Base-by-base conservation (phyloP, 148 eudicot genomes). In the Rhododendron williamsianum region DNA sequence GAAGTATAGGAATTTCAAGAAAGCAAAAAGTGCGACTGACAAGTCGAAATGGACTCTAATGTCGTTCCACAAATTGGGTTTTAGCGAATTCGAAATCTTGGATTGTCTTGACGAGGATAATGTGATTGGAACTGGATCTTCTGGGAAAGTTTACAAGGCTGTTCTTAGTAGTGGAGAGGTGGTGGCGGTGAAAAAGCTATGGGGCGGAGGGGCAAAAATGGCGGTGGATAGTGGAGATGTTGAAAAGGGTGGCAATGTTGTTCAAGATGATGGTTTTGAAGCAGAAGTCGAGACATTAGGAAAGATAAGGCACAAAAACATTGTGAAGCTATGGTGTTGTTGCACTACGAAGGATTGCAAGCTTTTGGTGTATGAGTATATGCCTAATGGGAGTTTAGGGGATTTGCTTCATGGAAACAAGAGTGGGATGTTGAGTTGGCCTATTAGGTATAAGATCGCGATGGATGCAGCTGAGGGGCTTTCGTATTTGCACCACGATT, bases 351-450 rank as follows among this genome's bases (percentile, higher is more conserved):
- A 87, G 79, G 93, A 94, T 51, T 92, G 96, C 38, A 93, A 93
- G 84, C 88, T 96, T 49, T 84, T 96, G 85, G 99, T 96, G 11
- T 96, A 96, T 46, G 99, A 96, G 92, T 95, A 94, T 65, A 96
- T 96, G 99, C 90, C 93, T 38, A 96, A 96, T 91, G 99, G 99
- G 16, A 95, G 99, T 78, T 91, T 96, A 49, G 98, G 99, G 3
- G 99, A 96, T 92, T 81, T 95, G 87, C 90, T 96, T 60, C 99
- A 94, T 80, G 89, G 98, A 74, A 90, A 88, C 51, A 96, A 96
- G 85, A 86, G 92, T 82, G 95, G 97, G 27, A 83, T 94, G 78
- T 86, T 96, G 86, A 96, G 93, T 88, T 96, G 99, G 99, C 98
- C 93, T 2, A 91, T 87, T 7, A 90, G 99, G 93, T 94, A 87